Evolutionary conservation across 352 stramenopile species (phyloP), one percentile per base, ranked within the genome.

Genomic region (Phytopythium litorale): DNA sequence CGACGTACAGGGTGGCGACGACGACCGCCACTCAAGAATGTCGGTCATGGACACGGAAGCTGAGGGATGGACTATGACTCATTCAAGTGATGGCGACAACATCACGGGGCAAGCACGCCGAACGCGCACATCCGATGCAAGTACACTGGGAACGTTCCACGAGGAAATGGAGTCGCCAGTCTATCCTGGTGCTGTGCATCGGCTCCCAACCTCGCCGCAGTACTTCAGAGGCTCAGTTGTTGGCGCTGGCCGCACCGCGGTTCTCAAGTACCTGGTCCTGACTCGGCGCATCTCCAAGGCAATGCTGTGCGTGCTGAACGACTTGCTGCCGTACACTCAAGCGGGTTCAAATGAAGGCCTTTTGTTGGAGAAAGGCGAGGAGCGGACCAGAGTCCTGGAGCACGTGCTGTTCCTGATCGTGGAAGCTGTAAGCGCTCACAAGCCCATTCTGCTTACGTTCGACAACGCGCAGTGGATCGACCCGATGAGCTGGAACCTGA

Each of bases 381-480:
- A 76, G 51, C 69, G 66, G 0, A 62, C 72, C 0, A 83, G 82
- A 32, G 75, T 76, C 4, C 75, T 90, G 18, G 71, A 83, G 3
- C 63, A 78, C 21, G 68, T 90, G 1, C 66, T 90, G 8, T 83
- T 88, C 63, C 72, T 65, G 21, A 79, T 90, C 52, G 71, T 88
- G 19, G 68, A 84, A 12, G 71, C 70, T 3, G 56, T 88, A 1
- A 90, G 79, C 28, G 63, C 65, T 19, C 55, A 66, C 18, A 89
- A 88, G 37, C 76, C 83, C 1, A 84, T 92, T 23, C 56, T 92
- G 53, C 54, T 92, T 23, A 74, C 83, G 1, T 88, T 90, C 50
- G 83, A 92, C 64, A 85, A 91, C 52, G 80, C 76, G 0, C 83
- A 92, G 53, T 92, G 81, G 83, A 88, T 92, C 67, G 83, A 92